Percentiles rank a stretch among this genome's conserved stretches.
phyloP scores from a whole-genome alignment of 176 grass and related monocot species.

The Ensete ventricosum region DNA sequence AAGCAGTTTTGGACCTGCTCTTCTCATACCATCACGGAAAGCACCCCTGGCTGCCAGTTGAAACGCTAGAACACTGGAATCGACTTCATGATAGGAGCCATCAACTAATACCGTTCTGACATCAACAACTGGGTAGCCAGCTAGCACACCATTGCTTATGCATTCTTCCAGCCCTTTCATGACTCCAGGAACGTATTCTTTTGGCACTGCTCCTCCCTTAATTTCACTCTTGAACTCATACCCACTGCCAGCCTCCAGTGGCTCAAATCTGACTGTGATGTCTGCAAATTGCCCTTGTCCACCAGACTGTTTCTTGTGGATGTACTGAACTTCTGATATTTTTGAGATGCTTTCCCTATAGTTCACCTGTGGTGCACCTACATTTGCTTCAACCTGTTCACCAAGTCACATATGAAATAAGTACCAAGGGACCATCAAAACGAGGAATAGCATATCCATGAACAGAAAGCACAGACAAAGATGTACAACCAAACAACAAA shows the following conservation, averaged over 20 bases:
- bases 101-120: slow-evolving; percentile 73
- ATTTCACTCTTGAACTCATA: slow-evolving; percentile 99
- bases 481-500: not conserved
- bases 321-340: slow-evolving; percentile 66
- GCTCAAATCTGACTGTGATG: slow-evolving; percentile 78
- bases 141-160: slow-evolving; percentile 85
- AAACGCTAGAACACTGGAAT: slow-evolving; percentile 94
- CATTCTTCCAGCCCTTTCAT: slow-evolving; percentile 93
- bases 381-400: slow-evolving; percentile 88
- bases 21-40: slow-evolving; percentile 85
- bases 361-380: slow-evolving; percentile 98
- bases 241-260: slow-evolving; percentile 74
- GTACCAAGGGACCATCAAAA: not conserved
- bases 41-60: slow-evolving; percentile 91
- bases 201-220: slow-evolving; percentile 86
- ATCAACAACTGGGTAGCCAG: slow-evolving; percentile 88
- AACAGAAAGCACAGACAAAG: too few species aligned
- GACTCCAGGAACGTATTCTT: slow-evolving; percentile 92
- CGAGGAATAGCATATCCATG: not conserved
- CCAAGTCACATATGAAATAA: not conserved
- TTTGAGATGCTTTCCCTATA: slow-evolving; percentile 98
- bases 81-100: slow-evolving; percentile 94
- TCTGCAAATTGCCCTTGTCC: slow-evolving; percentile 94
- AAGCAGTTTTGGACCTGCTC: slow-evolving; percentile 67
- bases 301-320: slow-evolving; percentile 97